Percentiles rank a stretch among this genome's conserved stretches.
These are phyloP conservation scores for Umbellularia californica DNA, from an alignment of 164 flowering plant species.

Conservation along the genomic window DNA sequence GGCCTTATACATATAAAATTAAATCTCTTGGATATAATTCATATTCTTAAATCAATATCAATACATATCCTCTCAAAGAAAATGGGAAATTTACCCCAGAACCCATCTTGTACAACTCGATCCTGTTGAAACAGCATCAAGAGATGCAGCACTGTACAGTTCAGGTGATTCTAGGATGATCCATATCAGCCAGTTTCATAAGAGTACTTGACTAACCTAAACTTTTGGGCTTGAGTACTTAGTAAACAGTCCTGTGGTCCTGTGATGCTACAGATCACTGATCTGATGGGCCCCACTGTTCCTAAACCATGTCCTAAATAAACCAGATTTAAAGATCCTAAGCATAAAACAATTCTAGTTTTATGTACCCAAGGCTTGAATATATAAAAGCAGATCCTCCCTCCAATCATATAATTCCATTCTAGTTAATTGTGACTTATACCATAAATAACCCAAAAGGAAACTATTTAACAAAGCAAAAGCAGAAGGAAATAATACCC, in stretches of 20 bases:
- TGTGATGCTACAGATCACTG: not conserved
- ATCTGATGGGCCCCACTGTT: not conserved
- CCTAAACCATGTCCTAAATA: not conserved
- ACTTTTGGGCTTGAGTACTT: not conserved
- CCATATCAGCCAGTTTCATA: not conserved
- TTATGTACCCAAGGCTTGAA: not conserved
- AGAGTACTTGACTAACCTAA: not conserved
- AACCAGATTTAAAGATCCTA: not conserved
- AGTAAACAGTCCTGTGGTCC: not conserved
- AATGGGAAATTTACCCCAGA: not conserved
- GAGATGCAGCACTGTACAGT: not conserved
- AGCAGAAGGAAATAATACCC: constrained; percentile 28
- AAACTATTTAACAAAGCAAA: not conserved
- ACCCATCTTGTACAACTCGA: not conserved
- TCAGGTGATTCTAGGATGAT: not conserved
- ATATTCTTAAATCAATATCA: too few relatives aligned
- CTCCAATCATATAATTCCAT: not conserved
- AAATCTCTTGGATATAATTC: too few relatives aligned
- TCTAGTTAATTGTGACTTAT: not conserved
- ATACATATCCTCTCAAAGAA: too few relatives aligned
- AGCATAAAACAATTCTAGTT: not conserved
- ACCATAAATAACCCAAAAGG: not conserved
- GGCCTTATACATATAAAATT: too few relatives aligned
- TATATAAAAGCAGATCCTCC: not conserved
- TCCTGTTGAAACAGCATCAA: not conserved